Evolutionary conservation across 371 early-diverging fungal species (phyloP), one percentile per base, ranked within the genome.

Genomic region (Aphelidium insulamus): DNA sequence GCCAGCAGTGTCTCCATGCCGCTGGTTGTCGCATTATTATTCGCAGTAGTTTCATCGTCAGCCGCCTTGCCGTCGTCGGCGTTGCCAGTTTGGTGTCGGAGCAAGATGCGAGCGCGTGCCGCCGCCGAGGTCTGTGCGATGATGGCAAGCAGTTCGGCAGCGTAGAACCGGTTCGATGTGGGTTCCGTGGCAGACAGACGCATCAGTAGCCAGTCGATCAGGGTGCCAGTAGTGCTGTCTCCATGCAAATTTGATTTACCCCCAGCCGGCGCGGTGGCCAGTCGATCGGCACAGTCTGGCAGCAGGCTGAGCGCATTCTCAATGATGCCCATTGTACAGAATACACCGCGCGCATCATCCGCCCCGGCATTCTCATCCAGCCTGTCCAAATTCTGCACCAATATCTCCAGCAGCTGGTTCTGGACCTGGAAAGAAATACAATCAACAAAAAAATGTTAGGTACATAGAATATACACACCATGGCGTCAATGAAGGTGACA

Each of bases 141-240:
- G 30, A 86, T 81, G 3, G 90, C 69, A 9, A 81, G 40, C 7
- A 87, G 50, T 40, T 91, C 92, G 30, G 74, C 69, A 10, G 81
- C 72, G 44, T 86, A 86, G 34, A 70, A 79, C 38, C 66, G 62
- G 49, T 83, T 81, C 2, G 82, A 67, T n/a, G n/a, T n/a, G n/a
- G n/a, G n/a, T n/a, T n/a, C n/a, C n/a, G n/a, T n/a, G n/a, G n/a
- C n/a, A n/a, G n/a, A n/a, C n/a, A n/a, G n/a, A n/a, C n/a, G n/a
- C n/a, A n/a, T n/a, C n/a, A n/a, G n/a, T n/a, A n/a, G n/a, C n/a
- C n/a, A n/a, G 38, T 77, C 77, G 40, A 66, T 66, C 3, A 37
- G 49, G 35, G 61, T 66, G 7, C 17, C 8, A 0, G 21, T 18
- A 9, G 24, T 37, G 2, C 22, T 9, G 33, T 27, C 28, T 24